These are phyloP conservation scores for Podaxis mareebaensis DNA, from an alignment of 768 basidiomycete genomes.

Conservation along the genomic window DNA sequence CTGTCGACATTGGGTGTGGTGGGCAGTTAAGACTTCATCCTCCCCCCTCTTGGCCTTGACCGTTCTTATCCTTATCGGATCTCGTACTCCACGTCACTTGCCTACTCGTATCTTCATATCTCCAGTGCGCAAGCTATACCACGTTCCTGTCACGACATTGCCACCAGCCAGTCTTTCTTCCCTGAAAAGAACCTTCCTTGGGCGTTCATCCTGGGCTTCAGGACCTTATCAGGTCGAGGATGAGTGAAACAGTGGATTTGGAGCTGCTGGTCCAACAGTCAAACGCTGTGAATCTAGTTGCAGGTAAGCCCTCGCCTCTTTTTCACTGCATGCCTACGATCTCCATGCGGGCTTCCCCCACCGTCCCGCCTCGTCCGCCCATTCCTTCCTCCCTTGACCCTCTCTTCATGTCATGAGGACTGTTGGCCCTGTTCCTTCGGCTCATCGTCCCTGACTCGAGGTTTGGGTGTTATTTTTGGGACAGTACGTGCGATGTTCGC, in stretches of 20 bases:
- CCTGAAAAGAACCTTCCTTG: neutral
- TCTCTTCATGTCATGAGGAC: neutral
- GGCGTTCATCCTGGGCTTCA: neutral
- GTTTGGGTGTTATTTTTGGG: neutral
- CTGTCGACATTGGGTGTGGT: no score
- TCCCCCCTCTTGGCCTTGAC: neutral
- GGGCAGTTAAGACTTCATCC: neutral
- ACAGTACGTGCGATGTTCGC: neutral
- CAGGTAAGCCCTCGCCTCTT: conserved; percentile 20
- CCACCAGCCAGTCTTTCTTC: neutral
- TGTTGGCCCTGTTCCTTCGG: neutral
- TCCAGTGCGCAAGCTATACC: neutral
- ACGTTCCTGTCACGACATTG: neutral
- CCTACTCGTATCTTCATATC: neutral
- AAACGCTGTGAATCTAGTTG: conserved; percentile 27
- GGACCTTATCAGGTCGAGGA: neutral
- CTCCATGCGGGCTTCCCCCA: neutral
- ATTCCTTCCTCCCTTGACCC: neutral
- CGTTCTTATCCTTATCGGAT: neutral
- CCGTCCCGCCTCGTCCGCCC: neutral
- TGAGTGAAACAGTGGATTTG: neutral
- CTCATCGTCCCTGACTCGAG: neutral
- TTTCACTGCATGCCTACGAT: no score
- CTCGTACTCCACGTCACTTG: neutral
- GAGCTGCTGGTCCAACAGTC: conserved; percentile 21